Evolutionary conservation across 2,329 filamentous ascomycete genomes (phyloP).

Genomic region (Nothopassalora personata): DNA sequence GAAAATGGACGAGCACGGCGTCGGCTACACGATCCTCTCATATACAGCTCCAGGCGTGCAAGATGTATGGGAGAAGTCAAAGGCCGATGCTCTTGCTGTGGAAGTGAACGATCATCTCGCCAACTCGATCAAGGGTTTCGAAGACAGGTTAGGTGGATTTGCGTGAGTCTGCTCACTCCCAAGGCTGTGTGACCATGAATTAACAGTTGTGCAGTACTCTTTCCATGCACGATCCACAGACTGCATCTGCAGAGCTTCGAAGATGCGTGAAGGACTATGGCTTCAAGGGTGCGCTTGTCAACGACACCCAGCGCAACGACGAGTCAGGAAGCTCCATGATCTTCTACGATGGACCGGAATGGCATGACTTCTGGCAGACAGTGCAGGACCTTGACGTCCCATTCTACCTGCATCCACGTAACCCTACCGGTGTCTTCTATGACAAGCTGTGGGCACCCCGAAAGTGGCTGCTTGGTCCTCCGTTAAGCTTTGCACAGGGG

Average conservation of each 20-base stretch:
- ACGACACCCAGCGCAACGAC: slow-evolving; percentile 49
- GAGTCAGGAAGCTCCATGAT: slow-evolving; percentile 55
- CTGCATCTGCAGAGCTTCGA: slow-evolving; percentile 48
- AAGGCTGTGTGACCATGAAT: too few relatives aligned
- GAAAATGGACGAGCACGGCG: slow-evolving; percentile 42
- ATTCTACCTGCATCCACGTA: slow-evolving; percentile 58
- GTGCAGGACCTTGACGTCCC: slow-evolving; percentile 57
- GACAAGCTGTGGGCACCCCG: slow-evolving; percentile 56
- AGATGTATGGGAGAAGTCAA: slow-evolving; percentile 41
- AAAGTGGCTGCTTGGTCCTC: slow-evolving; percentile 56
- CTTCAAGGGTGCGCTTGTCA: slow-evolving; percentile 34
- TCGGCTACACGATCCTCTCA: slow-evolving; percentile 45
- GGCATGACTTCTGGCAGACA: slow-evolving; percentile 57
- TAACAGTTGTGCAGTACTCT: slow-evolving; percentile 20
- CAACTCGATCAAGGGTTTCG: slow-evolving; percentile 38
- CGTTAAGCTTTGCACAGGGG: slow-evolving; percentile 54
- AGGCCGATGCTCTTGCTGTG: slow-evolving; percentile 41
- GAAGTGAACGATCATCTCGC: slow-evolving; percentile 47
- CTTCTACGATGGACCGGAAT: slow-evolving; percentile 59
- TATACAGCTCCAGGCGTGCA: slow-evolving; percentile 48
- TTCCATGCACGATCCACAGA: slow-evolving; percentile 47
- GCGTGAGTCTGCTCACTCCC: slow-evolving; percentile 24
- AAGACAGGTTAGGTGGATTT: slow-evolving; percentile 43
- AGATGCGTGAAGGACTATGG: slow-evolving; percentile 49
- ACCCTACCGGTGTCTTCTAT: slow-evolving; percentile 44